Percentiles rank a stretch among this genome's conserved stretches.
phyloP scores from a whole-genome alignment of 2,329 filamentous ascomycete species.

The Calonectria naviculata region DNA sequence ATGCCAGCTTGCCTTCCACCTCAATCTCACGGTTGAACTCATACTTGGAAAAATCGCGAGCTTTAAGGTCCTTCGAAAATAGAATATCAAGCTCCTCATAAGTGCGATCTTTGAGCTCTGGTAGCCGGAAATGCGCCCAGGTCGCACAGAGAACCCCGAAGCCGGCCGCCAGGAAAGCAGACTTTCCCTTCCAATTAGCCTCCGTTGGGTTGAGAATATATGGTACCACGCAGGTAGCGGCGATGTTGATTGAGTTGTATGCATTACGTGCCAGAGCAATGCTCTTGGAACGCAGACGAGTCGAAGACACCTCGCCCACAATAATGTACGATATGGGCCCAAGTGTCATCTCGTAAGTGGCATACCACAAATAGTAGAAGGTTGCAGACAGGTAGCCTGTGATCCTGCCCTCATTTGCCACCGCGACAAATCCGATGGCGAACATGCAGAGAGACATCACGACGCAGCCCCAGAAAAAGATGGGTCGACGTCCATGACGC shows the following conservation, averaged over 20 bases:
- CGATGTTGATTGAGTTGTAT: slow-evolving; percentile 36
- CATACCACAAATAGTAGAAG: slow-evolving; percentile 25
- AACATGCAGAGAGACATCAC: slow-evolving; percentile 32
- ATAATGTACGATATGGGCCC: slow-evolving; percentile 55
- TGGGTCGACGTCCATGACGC: slow-evolving; percentile 51
- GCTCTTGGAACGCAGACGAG: slow-evolving; percentile 52
- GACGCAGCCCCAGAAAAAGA: slow-evolving; percentile 49
- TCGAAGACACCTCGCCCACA: slow-evolving; percentile 52
- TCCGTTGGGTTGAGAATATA: slow-evolving; percentile 44
- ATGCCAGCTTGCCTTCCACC: not conserved
- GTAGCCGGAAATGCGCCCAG: slow-evolving; percentile 45
- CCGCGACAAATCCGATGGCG: slow-evolving; percentile 45
- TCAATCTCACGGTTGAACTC: not conserved
- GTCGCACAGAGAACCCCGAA: slow-evolving; percentile 32
- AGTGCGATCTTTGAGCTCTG: slow-evolving; percentile 44
- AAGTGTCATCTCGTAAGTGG: slow-evolving; percentile 52
- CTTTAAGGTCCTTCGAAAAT: slow-evolving; percentile 29
- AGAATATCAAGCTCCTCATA: slow-evolving; percentile 45
- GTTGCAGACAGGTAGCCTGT: slow-evolving; percentile 34
- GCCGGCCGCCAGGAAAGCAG: slow-evolving; percentile 42
- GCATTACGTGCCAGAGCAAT: slow-evolving; percentile 50
- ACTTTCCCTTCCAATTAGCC: slow-evolving; percentile 45
- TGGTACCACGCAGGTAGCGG: slow-evolving; percentile 42
- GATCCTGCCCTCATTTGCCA: slow-evolving; percentile 52
- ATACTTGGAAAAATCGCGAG: not conserved